These are phyloP conservation scores for Candida maesae DNA, from an alignment of 805 yeast species.

Conservation along the genomic window DNA sequence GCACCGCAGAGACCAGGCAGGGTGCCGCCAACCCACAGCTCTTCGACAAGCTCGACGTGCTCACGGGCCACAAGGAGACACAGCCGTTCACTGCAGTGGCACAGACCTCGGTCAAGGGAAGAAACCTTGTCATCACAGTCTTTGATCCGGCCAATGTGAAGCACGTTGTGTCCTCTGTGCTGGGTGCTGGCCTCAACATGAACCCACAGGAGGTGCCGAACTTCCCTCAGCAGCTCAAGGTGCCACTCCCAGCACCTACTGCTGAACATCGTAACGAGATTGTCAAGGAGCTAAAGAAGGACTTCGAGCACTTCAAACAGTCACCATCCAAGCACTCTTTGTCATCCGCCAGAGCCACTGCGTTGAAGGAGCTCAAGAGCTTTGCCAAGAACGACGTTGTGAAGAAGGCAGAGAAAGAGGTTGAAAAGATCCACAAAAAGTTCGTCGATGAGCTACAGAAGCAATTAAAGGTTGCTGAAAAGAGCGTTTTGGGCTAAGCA, in stretches of 20 bases:
- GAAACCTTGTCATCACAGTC: conserved; percentile 72
- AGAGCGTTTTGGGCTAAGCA: conserved; percentile 29
- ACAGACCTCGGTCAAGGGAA: conserved; percentile 65
- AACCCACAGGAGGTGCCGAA: conserved; percentile 75
- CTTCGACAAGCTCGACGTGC: conserved; percentile 57
- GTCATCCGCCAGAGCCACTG: conserved; percentile 53
- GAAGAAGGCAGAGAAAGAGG: conserved; percentile 49
- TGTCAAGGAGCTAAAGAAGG: conserved; percentile 59
- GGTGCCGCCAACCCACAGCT: conserved; percentile 67
- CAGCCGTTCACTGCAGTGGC: conserved; percentile 61
- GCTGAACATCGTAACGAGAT: conserved; percentile 56
- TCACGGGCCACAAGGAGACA: conserved; percentile 42
- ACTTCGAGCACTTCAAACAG: conserved; percentile 59
- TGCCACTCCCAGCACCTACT: conserved; percentile 72
- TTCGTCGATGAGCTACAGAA: conserved; percentile 56
- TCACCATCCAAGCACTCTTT: conserved; percentile 46
- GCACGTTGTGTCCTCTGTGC: conserved; percentile 63
- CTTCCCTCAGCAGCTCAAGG: conserved; percentile 68
- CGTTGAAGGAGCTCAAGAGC: conserved; percentile 51
- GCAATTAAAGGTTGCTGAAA: conserved; percentile 53
- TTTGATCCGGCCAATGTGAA: conserved; percentile 78
- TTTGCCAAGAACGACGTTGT: conserved; percentile 51
- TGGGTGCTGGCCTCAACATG: conserved; percentile 66
- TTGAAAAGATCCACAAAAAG: conserved; percentile 68
- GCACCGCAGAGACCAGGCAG: conserved; percentile 57